Evolutionary conservation across 73 alveolate species (phyloP).

Genomic region (Paramecium caudatum): DNA sequence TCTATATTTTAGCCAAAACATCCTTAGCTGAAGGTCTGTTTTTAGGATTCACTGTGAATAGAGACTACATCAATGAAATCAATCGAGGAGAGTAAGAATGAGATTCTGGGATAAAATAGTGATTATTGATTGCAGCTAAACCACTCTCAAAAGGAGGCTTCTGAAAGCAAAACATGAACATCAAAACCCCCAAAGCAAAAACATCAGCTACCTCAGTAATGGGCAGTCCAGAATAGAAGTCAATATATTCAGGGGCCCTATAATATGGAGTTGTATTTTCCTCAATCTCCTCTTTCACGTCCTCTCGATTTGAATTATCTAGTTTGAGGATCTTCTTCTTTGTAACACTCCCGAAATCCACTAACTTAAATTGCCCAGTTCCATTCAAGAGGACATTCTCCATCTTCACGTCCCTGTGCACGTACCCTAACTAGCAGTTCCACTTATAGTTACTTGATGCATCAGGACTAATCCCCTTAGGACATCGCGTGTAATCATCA

Average conservation of each 20-base stretch:
- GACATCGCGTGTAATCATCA: conserved; percentile 59
- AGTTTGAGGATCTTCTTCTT: conserved; percentile 20
- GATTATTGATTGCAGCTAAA: conserved; percentile 72
- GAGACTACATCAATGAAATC: conserved; percentile 14
- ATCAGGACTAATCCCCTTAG: conserved; percentile 48
- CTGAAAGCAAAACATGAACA: conserved; percentile 64
- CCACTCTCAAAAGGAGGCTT: conserved; percentile 77
- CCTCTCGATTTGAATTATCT: conserved; percentile 17
- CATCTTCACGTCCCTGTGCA: conserved; percentile 76
- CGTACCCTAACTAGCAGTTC: not conserved
- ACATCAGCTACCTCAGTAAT: conserved; percentile 63
- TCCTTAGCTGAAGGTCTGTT: conserved; percentile 74
- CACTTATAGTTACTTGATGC: conserved; percentile 17
- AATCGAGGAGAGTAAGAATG: conserved; percentile 54
- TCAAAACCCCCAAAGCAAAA: conserved; percentile 73
- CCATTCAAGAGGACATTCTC: conserved; percentile 65
- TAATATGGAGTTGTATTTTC: conserved; percentile 75
- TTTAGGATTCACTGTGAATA: conserved; percentile 36
- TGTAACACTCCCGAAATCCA: conserved; percentile 72
- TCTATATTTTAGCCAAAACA: not conserved
- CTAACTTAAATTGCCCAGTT: conserved; percentile 49
- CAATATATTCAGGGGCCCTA: conserved; percentile 75
- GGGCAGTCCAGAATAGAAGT: conserved; percentile 68
- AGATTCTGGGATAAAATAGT: conserved; percentile 64
- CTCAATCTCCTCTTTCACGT: conserved; percentile 71